Evolutionary conservation across 352 stramenopile genomes (phyloP).

Genomic region (Pythium aquatile): DNA sequence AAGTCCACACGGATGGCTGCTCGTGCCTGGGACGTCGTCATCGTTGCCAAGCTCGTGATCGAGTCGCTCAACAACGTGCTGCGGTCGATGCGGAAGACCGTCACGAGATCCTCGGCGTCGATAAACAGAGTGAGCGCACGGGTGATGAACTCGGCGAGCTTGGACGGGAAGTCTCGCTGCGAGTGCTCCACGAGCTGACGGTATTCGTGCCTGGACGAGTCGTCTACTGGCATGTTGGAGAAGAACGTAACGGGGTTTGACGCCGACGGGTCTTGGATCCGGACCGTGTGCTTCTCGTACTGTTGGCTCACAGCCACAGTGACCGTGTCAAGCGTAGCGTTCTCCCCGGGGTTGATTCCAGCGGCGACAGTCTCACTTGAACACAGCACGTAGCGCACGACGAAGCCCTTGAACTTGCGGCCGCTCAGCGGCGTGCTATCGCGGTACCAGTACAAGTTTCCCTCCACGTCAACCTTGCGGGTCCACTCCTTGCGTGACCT

Average conservation of each 20-base stretch:
- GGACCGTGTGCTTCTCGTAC: slow-evolving; percentile 6
- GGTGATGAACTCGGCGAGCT: slow-evolving; percentile 38
- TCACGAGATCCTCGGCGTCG: slow-evolving; percentile 17
- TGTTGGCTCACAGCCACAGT: not conserved
- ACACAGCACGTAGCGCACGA: slow-evolving; percentile 19
- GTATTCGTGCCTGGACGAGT: slow-evolving; percentile 6
- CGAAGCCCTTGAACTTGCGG: slow-evolving; percentile 11
- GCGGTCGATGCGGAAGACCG: slow-evolving; percentile 27
- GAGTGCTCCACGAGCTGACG: slow-evolving; percentile 17
- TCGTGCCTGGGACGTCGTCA: slow-evolving; percentile 22
- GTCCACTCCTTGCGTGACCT: slow-evolving; percentile 38
- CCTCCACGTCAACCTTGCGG: slow-evolving; percentile 36
- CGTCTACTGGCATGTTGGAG: not conserved
- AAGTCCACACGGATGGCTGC: slow-evolving; percentile 54
- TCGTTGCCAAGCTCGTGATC: slow-evolving; percentile 22
- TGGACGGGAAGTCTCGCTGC: slow-evolving; percentile 32
- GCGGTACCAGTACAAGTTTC: slow-evolving; percentile 36
- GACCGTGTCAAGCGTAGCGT: not conserved
- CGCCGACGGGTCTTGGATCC: slow-evolving; percentile 10
- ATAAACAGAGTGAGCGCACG: slow-evolving; percentile 15
- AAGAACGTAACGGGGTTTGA: slow-evolving; percentile 16
- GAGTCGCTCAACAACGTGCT: slow-evolving; percentile 28
- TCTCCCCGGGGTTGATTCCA: not conserved
- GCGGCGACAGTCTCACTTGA: not conserved
- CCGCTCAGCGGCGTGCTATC: slow-evolving; percentile 18